These are phyloP conservation scores for Peronospora destructor DNA, from an alignment of 352 stramenopile species.

Conservation along the genomic window DNA sequence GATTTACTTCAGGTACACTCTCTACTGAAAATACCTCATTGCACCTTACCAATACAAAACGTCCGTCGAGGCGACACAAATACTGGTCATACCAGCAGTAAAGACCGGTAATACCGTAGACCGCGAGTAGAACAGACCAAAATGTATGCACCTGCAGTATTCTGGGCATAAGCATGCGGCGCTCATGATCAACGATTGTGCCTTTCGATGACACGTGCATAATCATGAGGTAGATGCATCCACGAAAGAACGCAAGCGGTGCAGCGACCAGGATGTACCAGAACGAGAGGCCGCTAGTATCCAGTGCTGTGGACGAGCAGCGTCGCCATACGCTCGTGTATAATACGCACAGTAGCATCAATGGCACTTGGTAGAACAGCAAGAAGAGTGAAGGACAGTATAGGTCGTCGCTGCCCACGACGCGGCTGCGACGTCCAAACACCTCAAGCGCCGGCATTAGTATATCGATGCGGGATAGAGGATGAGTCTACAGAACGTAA, in stretches of 20 bases:
- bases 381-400: slow-evolving; percentile 78
- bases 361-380: slow-evolving; percentile 68
- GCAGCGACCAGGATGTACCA: slow-evolving; percentile 70
- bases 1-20: slow-evolving; percentile 7
- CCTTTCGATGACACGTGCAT: slow-evolving; percentile 77
- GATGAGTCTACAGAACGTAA: no score
- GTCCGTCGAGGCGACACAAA: slow-evolving; percentile 64
- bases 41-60: slow-evolving; percentile 56
- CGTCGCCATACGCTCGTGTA: slow-evolving; percentile 57
- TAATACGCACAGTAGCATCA: slow-evolving; percentile 50
- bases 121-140: slow-evolving; percentile 64
- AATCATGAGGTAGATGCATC: slow-evolving; percentile 82
- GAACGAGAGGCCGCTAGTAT: slow-evolving; percentile 57
- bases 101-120: slow-evolving; percentile 51
- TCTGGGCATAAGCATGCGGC: slow-evolving; percentile 78
- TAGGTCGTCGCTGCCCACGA: slow-evolving; percentile 81
- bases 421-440: slow-evolving; percentile 71
- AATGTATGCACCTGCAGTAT: slow-evolving; percentile 72
- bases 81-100: slow-evolving; percentile 61
- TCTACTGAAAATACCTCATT: slow-evolving; percentile 17
- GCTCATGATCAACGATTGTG: slow-evolving; percentile 82
- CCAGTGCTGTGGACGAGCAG: slow-evolving; percentile 60
- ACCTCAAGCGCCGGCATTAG: slow-evolving; percentile 77
- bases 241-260: slow-evolving; percentile 70
- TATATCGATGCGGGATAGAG: background rate